Conservation (phyloP, 495 filamentous ascomycete species). For the Penicillium longicatenatum region DNA sequence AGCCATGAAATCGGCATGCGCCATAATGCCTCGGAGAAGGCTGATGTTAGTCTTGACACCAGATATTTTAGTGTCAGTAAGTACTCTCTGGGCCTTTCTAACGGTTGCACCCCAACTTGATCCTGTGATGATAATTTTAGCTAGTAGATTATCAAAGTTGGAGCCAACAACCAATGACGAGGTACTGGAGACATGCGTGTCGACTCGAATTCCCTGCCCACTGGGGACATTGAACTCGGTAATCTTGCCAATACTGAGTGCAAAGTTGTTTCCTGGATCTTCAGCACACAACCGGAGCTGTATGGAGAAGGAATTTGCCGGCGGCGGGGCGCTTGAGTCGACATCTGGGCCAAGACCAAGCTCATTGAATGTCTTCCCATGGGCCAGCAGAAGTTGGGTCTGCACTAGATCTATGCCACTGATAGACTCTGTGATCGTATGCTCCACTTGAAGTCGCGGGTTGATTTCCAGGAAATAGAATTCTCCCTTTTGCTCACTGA, state of each 20-base stretch:
- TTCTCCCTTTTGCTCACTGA: constrained; percentile 53
- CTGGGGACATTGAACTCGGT: constrained; percentile 53
- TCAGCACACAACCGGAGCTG: constrained; percentile 62
- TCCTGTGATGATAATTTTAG: constrained; percentile 63
- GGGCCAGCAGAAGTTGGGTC: constrained; percentile 55
- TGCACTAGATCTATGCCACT: constrained; percentile 59
- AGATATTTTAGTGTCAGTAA: constrained; percentile 53
- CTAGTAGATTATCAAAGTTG: constrained; percentile 61
- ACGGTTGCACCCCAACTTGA: constrained; percentile 52
- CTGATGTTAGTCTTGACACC: constrained; percentile 60
- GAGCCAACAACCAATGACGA: constrained; percentile 46
- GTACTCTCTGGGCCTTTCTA: constrained; percentile 52
- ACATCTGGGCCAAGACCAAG: constrained; percentile 38
- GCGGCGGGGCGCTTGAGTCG: constrained; percentile 33
- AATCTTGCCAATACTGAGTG: constrained; percentile 61
- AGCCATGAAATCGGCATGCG: constrained; percentile 46
- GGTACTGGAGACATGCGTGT: constrained; percentile 49
- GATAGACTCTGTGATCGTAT: constrained; percentile 56
- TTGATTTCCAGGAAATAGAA: constrained; percentile 71
- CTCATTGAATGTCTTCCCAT: constrained; percentile 47
- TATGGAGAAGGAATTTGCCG: constrained; percentile 43
- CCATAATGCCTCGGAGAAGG: constrained; percentile 54
- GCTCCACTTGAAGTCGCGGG: constrained; percentile 59
- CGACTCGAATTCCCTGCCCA: constrained; percentile 58
- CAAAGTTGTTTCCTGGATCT: constrained; percentile 51